phyloP scores from a whole-genome alignment of 1,139 yeast species.

The Pichia sp. region DNA sequence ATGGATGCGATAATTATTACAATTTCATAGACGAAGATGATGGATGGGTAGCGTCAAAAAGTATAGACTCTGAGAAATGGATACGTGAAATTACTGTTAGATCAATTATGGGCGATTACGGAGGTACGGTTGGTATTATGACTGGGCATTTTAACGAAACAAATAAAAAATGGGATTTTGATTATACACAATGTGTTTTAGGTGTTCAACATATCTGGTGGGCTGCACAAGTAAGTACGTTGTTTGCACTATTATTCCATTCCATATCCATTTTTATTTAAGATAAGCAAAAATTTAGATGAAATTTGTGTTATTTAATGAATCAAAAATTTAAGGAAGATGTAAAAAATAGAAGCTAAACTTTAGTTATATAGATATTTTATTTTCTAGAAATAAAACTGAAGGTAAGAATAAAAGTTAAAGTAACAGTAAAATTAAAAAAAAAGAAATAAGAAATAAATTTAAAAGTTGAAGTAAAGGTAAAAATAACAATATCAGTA shows the following conservation, averaged over 20 bases:
- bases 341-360: too few species aligned
- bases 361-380: too few species aligned
- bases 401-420: neutral
- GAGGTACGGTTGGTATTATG: constrained; percentile 81
- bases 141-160: constrained; percentile 54
- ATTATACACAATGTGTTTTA: constrained; percentile 70
- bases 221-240: constrained; percentile 60
- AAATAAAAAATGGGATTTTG: constrained; percentile 52
- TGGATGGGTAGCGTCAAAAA: constrained; percentile 55
- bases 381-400: neutral
- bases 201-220: constrained; percentile 94
- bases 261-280: constrained; percentile 25
- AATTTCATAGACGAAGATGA: constrained; percentile 36
- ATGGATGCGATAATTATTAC: constrained; percentile 77
- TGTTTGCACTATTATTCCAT: constrained; percentile 40
- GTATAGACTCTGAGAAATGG: constrained; percentile 30
- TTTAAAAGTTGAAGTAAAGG: neutral
- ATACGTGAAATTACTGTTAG: constrained; percentile 79
- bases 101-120: constrained; percentile 94
- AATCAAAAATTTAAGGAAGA: too few species aligned
- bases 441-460: too few species aligned
- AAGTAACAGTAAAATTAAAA: neutral
- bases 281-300: too few species aligned
- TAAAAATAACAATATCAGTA: too few species aligned
- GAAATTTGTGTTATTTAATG: too few species aligned